Evolutionary conservation across 768 basidiomycete species (phyloP).

Genomic region (Suillus alpinus): DNA sequence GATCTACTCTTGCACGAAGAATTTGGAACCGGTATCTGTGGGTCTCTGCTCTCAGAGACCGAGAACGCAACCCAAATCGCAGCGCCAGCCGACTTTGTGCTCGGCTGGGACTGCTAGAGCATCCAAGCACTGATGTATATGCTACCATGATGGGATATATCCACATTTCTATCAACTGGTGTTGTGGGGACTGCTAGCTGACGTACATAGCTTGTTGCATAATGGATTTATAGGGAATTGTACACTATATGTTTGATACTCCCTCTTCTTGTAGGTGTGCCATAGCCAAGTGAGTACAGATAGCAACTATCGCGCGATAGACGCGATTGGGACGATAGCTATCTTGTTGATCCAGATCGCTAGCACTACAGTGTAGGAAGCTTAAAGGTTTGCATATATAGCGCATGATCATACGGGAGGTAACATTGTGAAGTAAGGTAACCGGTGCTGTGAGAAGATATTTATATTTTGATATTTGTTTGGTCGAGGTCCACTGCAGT

Average conservation of each 20-base stretch:
- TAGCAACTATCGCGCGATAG: neutral
- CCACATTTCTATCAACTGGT: neutral
- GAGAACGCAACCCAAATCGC: conserved; percentile 13
- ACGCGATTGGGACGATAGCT: neutral
- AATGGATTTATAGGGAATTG: neutral
- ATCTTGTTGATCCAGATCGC: neutral
- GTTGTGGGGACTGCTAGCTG: neutral
- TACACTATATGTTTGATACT: neutral
- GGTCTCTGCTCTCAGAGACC: conserved; percentile 33
- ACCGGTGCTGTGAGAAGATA: no score
- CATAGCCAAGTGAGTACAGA: neutral
- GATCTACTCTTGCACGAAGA: conserved; percentile 74
- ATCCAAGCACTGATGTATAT: neutral
- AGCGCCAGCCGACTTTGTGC: conserved; percentile 45
- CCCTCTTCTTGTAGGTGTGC: no score
- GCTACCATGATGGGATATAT: neutral
- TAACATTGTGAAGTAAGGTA: no score
- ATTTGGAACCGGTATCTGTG: conserved; percentile 71
- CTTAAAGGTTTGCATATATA: no score
- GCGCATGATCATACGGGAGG: no score
- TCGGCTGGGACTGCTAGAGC: conserved; percentile 73
- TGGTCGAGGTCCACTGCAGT: no score
- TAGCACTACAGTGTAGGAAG: no score
- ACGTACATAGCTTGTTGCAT: neutral
- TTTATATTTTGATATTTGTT: no score